These are phyloP conservation scores for Gaertneriomyces semiglobifer DNA, from an alignment of 192 early-diverging fungal genomes.

Conservation along the genomic window DNA sequence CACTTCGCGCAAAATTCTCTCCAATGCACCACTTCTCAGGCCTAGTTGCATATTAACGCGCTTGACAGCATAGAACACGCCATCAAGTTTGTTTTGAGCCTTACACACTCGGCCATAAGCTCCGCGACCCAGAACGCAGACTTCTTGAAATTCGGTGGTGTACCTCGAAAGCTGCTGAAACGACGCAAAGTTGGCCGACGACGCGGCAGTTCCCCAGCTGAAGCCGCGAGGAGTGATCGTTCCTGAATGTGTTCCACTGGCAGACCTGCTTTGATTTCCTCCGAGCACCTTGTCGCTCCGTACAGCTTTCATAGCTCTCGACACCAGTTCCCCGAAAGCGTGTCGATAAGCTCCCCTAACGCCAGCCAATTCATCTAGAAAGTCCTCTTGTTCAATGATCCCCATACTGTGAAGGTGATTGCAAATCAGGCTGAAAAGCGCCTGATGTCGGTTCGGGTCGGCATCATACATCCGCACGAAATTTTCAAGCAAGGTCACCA, in stretches of 20 bases:
- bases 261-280: too few species aligned
- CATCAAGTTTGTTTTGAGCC: conserved; percentile 85
- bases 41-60: conserved; percentile 61
- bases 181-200: too few species aligned
- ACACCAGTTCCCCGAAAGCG: conserved; percentile 80
- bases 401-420: conserved; percentile 83
- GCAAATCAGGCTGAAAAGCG: conserved; percentile 85
- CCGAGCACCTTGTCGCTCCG: not conserved
- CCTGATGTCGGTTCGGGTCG: conserved; percentile 75
- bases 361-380: conserved; percentile 78
- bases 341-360: conserved; percentile 81
- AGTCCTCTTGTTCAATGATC: conserved; percentile 52
- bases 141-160: conserved; percentile 75
- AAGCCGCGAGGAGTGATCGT: too few species aligned
- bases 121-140: conserved; percentile 77
- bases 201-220: too few species aligned
- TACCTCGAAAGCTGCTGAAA: conserved; percentile 45
- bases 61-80: conserved; percentile 89
- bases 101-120: conserved; percentile 87
- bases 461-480: conserved; percentile 88
- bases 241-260: too few species aligned
- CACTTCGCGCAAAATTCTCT: conserved; percentile 84
- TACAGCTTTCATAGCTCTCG: conserved; percentile 72
- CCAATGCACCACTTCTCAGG: conserved; percentile 1
- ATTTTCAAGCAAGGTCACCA: conserved; percentile 87